Evolutionary conservation across 306 rosid genomes (phyloP), one percentile per base, ranked within the genome.

Genomic region (Rosa persica): DNA sequence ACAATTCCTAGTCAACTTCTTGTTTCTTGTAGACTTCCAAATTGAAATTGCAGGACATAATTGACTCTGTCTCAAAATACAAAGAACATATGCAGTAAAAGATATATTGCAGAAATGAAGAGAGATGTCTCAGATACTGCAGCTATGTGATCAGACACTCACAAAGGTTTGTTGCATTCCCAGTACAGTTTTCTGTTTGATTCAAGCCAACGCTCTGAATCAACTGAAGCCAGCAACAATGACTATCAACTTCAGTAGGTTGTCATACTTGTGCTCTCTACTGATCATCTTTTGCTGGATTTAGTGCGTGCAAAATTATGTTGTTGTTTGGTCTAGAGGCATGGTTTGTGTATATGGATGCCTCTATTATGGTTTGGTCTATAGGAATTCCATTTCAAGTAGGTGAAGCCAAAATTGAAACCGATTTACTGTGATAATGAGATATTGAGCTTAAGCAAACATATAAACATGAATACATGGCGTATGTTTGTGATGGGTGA

Each of bases 41-140:
- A 84, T 44, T 84, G 85, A 88, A 85, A 82, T 87, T 89, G 85
- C 85, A 86, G 85, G 95, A 89, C 34, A 30, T 30, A 30, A 30
- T 1, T 30, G 34, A 30, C 34, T 30, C 34, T 1, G 34, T 30
- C 34, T 30, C 34, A 30, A 30, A 30, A 30, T 30, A 30, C 1
- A 30, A 30, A 30, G 34, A 30, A 30, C 34, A 30, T 30, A 2
- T 30, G 34, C 34, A 30, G 1, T 2, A 30, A 30, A 42, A 89
- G 1, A 30, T 30, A 85, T 83, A 80, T 91, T 70, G 79, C 80
- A 70, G 90, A 89, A 83, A 86, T 91, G 90, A 88, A 84, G 82
- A 85, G 72, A 30, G 81, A 67, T 27, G 86, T 95, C 43, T 80
- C 89, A 0, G 90, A 91, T 76, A 86, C 97, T 13, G 90, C 88